Base-by-base conservation (phyloP, 352 stramenopile genomes). In the Phytophthora citricola region DNA sequence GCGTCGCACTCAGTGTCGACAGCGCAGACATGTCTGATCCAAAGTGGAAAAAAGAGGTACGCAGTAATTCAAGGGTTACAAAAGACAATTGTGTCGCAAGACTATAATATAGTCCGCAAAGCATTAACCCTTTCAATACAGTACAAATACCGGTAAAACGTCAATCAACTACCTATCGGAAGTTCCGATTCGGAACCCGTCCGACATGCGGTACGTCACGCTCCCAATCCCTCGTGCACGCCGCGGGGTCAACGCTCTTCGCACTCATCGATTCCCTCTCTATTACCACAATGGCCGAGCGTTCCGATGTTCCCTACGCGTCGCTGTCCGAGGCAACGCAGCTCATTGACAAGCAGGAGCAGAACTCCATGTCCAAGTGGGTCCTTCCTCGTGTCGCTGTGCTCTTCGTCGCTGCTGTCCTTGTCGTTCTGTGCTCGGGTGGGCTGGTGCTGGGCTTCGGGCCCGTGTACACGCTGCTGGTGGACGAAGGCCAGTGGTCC, bases 391-490 rank as follows among this genome's bases (percentile, higher is more conserved):
- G 58, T 24, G 63, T 60, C 32, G 49, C 60, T 29, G 59, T 70
- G 39, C 27, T 71, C 22, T 65, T 72, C 58, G 53, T 40, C 10
- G 50, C 78, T 20, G 62, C 65, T 24, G 70, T 69, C 7, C 36
- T 78, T 31, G 73, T 84, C 12, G 60, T 76, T 17, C 24, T 73
- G 60, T 76, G 53, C 22, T 83, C 72, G 0, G 76, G 66, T 5
- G 79, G 79, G 0, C 61, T 88, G 38, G 78, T 83, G 38, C 63
- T 88, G 6, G 74, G 79, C 43, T 88, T 85, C 44, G 74, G 79
- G 0, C 74, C 76, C 17, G 63, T 88, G 27, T 88, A 88, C 66
- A 74, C 79, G 48, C 54, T 78, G 43, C 65, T 88, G 31, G 63
- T 85, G 29, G 43, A 63, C 17, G 77, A 85, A 17, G 58, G 65